Evolutionary conservation across 352 stramenopile genomes (phyloP), one percentile per base, ranked within the genome.

Genomic region (Bremia lactucae): DNA sequence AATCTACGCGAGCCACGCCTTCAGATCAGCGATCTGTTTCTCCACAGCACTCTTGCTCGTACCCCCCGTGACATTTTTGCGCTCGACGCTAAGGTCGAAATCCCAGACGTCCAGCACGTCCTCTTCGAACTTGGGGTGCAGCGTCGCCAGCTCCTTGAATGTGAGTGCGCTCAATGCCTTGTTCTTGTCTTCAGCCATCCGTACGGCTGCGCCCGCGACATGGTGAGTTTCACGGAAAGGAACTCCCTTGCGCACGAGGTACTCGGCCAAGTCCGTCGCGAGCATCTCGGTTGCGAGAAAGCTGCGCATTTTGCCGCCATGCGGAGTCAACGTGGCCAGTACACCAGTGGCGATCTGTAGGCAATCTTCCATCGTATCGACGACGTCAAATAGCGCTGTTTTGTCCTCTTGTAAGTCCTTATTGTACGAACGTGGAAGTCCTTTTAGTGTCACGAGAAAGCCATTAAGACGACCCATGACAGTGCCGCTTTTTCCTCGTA

Each of bases 391-490:
- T 16, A 98, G 73, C 39, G 91, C 83, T 34, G 97, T 88, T 79
- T 98, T 99, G 72, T 98, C 96, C 71, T 99, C 96, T 68, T 99
- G 96, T 20, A 99, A 75, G 63, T 99, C 96, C 77, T 99, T 99
- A 76, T 99, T 99, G 86, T 99, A 99, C 19, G 94, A 97, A 24
- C 93, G 82, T 31, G 95, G 96, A 28, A 98, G 66, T 9, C 75
- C 78, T 67, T 99, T 99, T 36, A 99, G 79, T 24, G 95, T 98
- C 19, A 95, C 79, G 35, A 98, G 83, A 49, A 99, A 94, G 34
- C 93, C 94, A 44, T 93, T 95, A 23, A 96, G 76, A 37, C 92
- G 83, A 29, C 96, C 96, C 15, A 98, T 80, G 39, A 97, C 89
- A 21, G 95, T 85, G 39, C 95, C 96, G 13, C 83, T 92, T 75